Percentiles rank a stretch among this genome's conserved stretches.
Conservation (phyloP, 495 filamentous ascomycete species). For the Hypoxylon cercidicola region DNA sequence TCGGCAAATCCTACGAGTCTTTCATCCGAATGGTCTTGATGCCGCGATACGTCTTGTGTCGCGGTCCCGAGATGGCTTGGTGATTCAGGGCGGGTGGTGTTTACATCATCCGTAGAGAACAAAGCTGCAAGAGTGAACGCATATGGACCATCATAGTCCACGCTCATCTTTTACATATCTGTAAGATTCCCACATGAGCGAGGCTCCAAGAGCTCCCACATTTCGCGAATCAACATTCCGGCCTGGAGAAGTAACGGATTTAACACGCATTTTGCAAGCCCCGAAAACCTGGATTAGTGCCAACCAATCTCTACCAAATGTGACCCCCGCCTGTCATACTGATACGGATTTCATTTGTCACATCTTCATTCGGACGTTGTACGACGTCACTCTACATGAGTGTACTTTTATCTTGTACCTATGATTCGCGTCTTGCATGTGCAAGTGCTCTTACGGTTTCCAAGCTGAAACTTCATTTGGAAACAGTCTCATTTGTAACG, state of each 20-base stretch:
- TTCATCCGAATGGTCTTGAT: constrained; percentile 58
- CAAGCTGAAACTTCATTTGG: constrained; percentile 10
- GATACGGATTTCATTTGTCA: constrained; percentile 24
- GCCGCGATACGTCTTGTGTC: constrained; percentile 60
- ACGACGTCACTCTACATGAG: constrained; percentile 33
- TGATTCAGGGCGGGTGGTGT: constrained; percentile 40
- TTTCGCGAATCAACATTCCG: constrained; percentile 51
- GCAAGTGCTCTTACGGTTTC: constrained; percentile 15
- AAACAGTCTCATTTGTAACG: constrained; percentile 5
- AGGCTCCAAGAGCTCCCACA: constrained; percentile 67
- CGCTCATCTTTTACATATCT: constrained; percentile 50
- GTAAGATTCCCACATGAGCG: constrained; percentile 53
- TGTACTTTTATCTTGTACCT: constrained; percentile 14
- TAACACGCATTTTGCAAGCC: too few relatives aligned
- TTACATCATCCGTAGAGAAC: constrained; percentile 39
- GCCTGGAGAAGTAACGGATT: neutral
- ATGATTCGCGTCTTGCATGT: constrained; percentile 26
- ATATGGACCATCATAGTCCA: constrained; percentile 66
- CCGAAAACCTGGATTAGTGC: too few relatives aligned
- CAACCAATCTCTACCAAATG: constrained; percentile 1
- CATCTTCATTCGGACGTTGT: constrained; percentile 11
- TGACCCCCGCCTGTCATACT: constrained; percentile 17
- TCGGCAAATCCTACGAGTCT: constrained; percentile 52
- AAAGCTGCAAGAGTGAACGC: constrained; percentile 56
- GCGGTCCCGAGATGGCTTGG: constrained; percentile 58